Percentiles rank a stretch among this genome's conserved stretches.
Evolutionary conservation across 2,329 filamentous ascomycete species (phyloP).

Genomic region (Hirsutella thompsonii): DNA sequence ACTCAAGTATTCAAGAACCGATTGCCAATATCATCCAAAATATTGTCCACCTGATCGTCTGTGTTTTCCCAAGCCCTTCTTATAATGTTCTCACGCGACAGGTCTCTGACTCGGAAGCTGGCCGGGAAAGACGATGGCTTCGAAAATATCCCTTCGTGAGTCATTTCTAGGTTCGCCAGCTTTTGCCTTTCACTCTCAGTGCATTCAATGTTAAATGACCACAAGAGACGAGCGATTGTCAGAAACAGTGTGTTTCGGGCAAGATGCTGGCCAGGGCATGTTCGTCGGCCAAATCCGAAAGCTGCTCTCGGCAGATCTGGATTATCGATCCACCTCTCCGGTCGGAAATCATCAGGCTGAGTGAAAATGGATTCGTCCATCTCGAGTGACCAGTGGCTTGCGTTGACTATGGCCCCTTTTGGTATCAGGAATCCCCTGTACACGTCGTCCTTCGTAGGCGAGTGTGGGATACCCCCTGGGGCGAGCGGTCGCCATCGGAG

Average conservation of each 20-base stretch:
- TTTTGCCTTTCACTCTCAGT: not conserved
- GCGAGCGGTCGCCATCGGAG: conserved; percentile 40
- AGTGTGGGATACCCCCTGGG: conserved; percentile 31
- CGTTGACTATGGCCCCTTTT: conserved; percentile 7
- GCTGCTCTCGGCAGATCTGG: not conserved
- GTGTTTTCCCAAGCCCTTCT: not conserved
- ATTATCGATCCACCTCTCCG: conserved; percentile 3
- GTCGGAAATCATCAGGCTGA: not conserved
- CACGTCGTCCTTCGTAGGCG: conserved; percentile 30
- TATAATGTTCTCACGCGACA: not conserved
- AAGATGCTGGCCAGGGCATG: conserved; percentile 1
- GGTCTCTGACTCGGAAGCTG: not conserved
- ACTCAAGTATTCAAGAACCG: not conserved
- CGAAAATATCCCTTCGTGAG: conserved; percentile 1
- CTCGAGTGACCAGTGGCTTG: conserved; percentile 2
- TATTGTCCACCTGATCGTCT: not conserved
- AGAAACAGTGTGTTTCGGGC: conserved; percentile 1
- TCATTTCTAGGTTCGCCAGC: not conserved
- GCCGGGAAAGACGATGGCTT: not conserved
- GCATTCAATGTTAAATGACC: conserved; percentile 2
- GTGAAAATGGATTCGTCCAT: conserved; percentile 2
- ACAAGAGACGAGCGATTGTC: not conserved
- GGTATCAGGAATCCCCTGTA: conserved; percentile 38
- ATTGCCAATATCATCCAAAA: not conserved
- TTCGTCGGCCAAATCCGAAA: conserved; percentile 4